phyloP scores from a whole-genome alignment of 192 early-diverging fungal genomes.

The Coemansia sp. region DNA sequence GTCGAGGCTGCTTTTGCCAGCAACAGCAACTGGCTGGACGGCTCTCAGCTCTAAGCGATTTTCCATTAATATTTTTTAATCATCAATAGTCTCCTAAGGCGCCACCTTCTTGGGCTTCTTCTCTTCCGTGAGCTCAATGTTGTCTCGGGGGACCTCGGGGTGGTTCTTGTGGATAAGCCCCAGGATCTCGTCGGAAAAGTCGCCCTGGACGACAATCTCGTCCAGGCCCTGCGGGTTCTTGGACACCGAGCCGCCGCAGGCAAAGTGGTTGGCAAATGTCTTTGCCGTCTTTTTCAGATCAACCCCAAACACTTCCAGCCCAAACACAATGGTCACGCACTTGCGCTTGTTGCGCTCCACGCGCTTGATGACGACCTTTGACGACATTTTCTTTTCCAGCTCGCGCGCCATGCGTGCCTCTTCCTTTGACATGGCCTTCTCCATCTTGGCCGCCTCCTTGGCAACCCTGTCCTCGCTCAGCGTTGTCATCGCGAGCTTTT shows the following conservation, averaged over 20 bases:
- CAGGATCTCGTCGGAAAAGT: constrained; percentile 85
- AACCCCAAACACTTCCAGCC: constrained; percentile 85
- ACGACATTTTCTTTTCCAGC: constrained; percentile 71
- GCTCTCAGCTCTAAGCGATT: constrained; percentile 20
- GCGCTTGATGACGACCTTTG: constrained; percentile 79
- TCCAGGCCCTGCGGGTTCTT: constrained; percentile 91
- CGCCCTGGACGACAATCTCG: constrained; percentile 97
- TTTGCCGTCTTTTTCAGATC: constrained; percentile 98
- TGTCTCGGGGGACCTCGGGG: constrained; percentile 68
- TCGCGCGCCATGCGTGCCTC: constrained; percentile 76
- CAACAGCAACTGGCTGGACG: constrained; percentile 49
- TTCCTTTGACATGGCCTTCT: constrained; percentile 58
- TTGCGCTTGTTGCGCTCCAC: constrained; percentile 92
- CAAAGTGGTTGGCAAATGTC: constrained; percentile 92
- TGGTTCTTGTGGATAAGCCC: constrained; percentile 79
- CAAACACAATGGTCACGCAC: constrained; percentile 79
- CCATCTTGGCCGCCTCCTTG: constrained; percentile 53
- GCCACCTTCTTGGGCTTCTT: constrained; percentile 63
- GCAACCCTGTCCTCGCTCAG: constrained; percentile 49
- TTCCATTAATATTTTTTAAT: background rate
- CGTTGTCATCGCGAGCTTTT: constrained; percentile 35
- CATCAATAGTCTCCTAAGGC: background rate
- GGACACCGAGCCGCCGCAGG: constrained; percentile 87
- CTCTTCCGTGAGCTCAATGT: constrained; percentile 75
- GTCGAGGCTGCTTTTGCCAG: constrained; percentile 71